These are phyloP conservation scores for Berberis thunbergii DNA, from an alignment of 164 flowering plant species.

Conservation along the genomic window DNA sequence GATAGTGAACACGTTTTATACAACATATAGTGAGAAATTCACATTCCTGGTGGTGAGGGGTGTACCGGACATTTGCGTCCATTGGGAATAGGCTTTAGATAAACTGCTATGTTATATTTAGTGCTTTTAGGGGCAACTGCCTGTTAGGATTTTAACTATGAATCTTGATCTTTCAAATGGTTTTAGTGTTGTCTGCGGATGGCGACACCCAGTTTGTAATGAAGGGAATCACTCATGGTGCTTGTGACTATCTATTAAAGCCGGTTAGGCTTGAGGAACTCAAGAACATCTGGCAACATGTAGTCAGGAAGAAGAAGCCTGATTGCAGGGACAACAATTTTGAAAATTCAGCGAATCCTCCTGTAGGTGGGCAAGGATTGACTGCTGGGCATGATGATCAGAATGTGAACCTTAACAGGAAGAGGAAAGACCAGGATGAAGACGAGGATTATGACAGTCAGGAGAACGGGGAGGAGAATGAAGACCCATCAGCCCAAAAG, in stretches of 20 bases:
- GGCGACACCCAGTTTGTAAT: constrained; percentile 64
- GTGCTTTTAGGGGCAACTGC: neutral
- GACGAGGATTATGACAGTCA: constrained; percentile 48
- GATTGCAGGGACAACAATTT: constrained; percentile 30
- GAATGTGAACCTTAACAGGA: constrained; percentile 42
- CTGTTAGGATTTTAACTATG: neutral
- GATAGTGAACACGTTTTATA: too few relatives aligned
- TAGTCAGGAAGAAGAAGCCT: constrained; percentile 53
- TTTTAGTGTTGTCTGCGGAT: constrained; percentile 74
- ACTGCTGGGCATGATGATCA: constrained; percentile 23
- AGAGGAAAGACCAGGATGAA: constrained; percentile 59
- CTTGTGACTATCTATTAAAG: constrained; percentile 81
- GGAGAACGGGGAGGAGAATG: constrained; percentile 29
- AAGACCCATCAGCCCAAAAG: constrained; percentile 60
- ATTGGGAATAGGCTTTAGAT: neutral
- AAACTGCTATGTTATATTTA: neutral
- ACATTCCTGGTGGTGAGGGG: neutral
- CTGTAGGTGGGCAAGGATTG: constrained; percentile 21
- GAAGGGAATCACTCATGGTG: constrained; percentile 88
- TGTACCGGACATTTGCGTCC: neutral
- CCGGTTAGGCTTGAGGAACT: constrained; percentile 86
- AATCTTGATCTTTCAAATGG: constrained; percentile 11
- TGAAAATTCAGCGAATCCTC: constrained; percentile 21
- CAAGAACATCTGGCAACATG: constrained; percentile 95
- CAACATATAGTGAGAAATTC: neutral